These are phyloP conservation scores for Acacia crassicarpa DNA, from an alignment of 306 rosid species.

Conservation along the genomic window DNA sequence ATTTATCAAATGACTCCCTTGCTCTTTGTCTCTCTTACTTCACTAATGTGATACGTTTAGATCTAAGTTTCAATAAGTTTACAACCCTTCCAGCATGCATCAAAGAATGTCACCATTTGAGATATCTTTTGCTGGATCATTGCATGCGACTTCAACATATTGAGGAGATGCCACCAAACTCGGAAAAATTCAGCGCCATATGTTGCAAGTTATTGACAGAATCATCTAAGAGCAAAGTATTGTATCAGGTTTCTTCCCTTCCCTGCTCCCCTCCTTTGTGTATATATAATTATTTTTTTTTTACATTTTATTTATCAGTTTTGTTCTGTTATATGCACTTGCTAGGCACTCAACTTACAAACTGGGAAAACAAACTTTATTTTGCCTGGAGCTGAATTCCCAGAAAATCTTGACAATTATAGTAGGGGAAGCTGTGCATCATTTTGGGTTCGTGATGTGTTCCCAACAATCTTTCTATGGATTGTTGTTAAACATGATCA, in stretches of 20 bases:
- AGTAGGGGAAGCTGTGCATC: neutral
- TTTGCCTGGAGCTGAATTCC: neutral
- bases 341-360: neutral
- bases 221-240: neutral
- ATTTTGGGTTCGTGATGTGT: neutral
- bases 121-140: neutral
- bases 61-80: neutral
- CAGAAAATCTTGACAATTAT: neutral
- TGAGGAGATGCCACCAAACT: neutral
- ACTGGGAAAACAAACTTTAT: neutral
- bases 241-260: neutral
- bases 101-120: neutral
- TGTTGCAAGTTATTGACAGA: neutral
- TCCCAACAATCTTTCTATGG: neutral
- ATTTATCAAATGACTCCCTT: slow-evolving; percentile 3
- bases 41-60: neutral
- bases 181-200: neutral
- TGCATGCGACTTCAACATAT: neutral
- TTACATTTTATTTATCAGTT: neutral
- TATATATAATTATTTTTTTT: neutral
- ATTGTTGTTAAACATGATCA: neutral
- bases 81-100: neutral
- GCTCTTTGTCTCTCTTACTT: neutral
- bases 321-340: neutral
- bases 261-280: neutral